A percentile compares a stretch with the other conserved stretches of the same genome.
phyloP scores from a whole-genome alignment of 768 basidiomycete species.

The Dioszegia crocea region DNA sequence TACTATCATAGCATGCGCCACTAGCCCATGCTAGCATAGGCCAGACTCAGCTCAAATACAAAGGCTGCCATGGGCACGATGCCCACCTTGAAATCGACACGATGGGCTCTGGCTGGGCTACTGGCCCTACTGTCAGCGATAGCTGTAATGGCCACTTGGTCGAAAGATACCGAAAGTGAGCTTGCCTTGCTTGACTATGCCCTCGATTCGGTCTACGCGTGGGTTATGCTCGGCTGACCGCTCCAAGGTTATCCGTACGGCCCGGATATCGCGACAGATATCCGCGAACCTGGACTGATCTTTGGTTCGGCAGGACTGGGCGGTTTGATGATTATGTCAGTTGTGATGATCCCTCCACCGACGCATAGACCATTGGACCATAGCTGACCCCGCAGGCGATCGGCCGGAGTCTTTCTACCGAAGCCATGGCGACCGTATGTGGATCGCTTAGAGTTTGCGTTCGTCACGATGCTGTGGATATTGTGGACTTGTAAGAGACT shows the following conservation, averaged over 20 bases:
- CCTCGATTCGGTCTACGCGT: too few relatives aligned
- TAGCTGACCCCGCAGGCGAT: constrained; percentile 17
- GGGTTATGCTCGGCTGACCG: too few relatives aligned
- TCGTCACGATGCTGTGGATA: constrained; percentile 38
- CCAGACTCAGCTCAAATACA: too few relatives aligned
- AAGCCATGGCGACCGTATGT: constrained; percentile 34
- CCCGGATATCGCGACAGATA: neutral
- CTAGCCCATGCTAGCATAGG: too few relatives aligned
- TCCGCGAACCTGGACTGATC: neutral
- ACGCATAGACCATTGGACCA: neutral
- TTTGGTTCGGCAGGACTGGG: constrained; percentile 14
- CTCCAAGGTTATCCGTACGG: neutral
- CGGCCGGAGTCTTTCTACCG: constrained; percentile 13
- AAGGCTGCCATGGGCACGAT: too few relatives aligned
- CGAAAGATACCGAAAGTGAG: neutral
- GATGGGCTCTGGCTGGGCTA: neutral
- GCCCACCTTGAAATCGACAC: neutral
- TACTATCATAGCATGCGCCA: too few relatives aligned
- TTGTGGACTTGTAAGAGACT: constrained; percentile 38
- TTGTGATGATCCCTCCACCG: neutral
- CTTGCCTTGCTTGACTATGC: too few relatives aligned
- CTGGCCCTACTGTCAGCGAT: neutral
- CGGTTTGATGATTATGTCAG: constrained; percentile 10
- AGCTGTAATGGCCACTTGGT: neutral
- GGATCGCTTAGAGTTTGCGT: constrained; percentile 35